A percentile compares a stretch with the other conserved stretches of the same genome.
Conservation (phyloP, 2,329 filamentous ascomycete genomes). For the Phialocephala subalpina region DNA sequence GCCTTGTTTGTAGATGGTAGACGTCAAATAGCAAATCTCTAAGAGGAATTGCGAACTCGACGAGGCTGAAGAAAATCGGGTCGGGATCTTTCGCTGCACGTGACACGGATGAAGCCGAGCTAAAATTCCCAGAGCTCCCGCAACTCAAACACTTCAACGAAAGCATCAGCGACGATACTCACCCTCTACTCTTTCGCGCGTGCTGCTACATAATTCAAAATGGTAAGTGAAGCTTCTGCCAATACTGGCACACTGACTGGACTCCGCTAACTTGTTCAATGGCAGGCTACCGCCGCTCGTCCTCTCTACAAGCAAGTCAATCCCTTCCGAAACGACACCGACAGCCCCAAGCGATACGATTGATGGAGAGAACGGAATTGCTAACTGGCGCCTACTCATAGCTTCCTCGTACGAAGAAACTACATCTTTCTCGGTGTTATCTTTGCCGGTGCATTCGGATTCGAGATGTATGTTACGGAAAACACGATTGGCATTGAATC, state of each 20-base stretch:
- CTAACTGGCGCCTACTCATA: constrained; percentile 50
- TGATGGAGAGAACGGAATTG: background rate
- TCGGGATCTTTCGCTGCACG: constrained; percentile 1
- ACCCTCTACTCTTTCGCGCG: constrained; percentile 22
- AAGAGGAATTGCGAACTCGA: background rate
- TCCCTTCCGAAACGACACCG: constrained; percentile 13
- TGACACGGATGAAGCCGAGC: constrained; percentile 11
- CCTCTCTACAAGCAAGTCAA: constrained; percentile 45
- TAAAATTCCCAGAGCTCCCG: constrained; percentile 30
- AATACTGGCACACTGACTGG: background rate
- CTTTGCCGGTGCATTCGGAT: constrained; percentile 87
- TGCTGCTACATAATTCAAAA: constrained; percentile 36
- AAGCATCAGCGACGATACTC: constrained; percentile 28
- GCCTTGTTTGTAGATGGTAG: constrained; percentile 10
- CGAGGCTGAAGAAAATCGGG: constrained; percentile 16
- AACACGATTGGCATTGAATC: background rate
- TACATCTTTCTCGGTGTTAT: constrained; percentile 85
- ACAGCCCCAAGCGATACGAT: constrained; percentile 10
- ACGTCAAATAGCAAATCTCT: background rate
- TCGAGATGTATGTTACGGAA: constrained; percentile 80
- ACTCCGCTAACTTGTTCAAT: constrained; percentile 38
- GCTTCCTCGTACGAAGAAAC: constrained; percentile 87
- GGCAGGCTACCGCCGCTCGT: constrained; percentile 40
- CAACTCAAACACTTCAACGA: constrained; percentile 33
- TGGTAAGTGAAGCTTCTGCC: constrained; percentile 36